A percentile compares a stretch with the other conserved stretches of the same genome.
These are phyloP conservation scores for Picea mariana DNA, from an alignment of 83 land plant species.

Conservation along the genomic window DNA sequence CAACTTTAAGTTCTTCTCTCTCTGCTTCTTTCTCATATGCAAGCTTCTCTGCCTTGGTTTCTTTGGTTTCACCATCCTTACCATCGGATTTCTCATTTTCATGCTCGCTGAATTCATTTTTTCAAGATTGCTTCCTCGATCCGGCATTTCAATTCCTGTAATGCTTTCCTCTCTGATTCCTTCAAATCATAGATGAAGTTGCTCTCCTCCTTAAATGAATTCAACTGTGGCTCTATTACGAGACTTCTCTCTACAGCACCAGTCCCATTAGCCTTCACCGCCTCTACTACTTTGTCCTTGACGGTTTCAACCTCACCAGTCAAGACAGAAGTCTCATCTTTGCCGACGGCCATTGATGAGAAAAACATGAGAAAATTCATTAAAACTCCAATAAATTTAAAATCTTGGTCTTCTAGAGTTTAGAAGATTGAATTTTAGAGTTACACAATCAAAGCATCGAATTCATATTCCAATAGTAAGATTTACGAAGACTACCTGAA, in stretches of 20 bases:
- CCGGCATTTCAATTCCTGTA: conserved; percentile 48
- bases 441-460: too few relatives aligned
- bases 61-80: conserved; percentile 17
- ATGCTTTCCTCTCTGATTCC: conserved; percentile 61
- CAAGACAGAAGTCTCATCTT: too few relatives aligned
- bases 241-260: conserved; percentile 4
- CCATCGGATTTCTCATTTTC: conserved; percentile 14
- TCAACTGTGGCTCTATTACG: not conserved
- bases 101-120: conserved; percentile 27
- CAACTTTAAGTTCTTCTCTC: not conserved
- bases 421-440: too few relatives aligned
- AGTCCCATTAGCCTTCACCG: not conserved
- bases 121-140: conserved; percentile 54
- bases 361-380: too few relatives aligned
- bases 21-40: conserved; percentile 1
- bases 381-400: too few relatives aligned
- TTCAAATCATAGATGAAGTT: conserved; percentile 52
- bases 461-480: too few relatives aligned
- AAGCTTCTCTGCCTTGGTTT: conserved; percentile 10
- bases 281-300: not conserved
- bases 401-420: too few relatives aligned
- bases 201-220: conserved; percentile 47
- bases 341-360: too few relatives aligned
- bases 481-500: too few relatives aligned
- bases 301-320: too few relatives aligned